Evolutionary conservation across 768 basidiomycete genomes (phyloP).

Genomic region (Tremella fuciformis): DNA sequence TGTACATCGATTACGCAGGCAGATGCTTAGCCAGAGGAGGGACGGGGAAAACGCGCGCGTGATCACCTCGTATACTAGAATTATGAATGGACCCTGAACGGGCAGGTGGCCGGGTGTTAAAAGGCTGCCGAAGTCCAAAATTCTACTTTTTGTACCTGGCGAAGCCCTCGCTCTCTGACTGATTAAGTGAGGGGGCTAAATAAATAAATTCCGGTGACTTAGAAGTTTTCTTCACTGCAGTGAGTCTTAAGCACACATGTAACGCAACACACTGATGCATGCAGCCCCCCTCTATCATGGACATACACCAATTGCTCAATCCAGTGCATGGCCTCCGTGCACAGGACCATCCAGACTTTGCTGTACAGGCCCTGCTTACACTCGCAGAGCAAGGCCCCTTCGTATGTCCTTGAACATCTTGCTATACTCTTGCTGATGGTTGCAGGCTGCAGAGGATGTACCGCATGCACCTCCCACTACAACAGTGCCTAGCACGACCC

Average conservation of each 20-base stretch:
- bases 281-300: background rate
- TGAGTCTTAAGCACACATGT: background rate
- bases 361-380: background rate
- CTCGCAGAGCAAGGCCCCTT: background rate
- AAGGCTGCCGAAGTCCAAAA: no score
- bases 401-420: background rate
- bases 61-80: no score
- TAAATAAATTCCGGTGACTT: background rate
- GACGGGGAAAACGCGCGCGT: no score
- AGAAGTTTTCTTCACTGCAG: background rate
- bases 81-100: no score
- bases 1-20: no score
- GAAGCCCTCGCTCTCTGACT: background rate
- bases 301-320: background rate
- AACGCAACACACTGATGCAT: background rate
- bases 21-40: no score
- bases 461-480: no score
- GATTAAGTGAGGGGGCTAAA: conserved; percentile 1
- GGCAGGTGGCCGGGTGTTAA: no score
- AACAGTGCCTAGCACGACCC: no score
- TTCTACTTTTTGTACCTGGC: background rate
- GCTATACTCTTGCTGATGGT: background rate
- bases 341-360: background rate
- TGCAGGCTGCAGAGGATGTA: background rate
- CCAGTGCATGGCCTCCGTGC: background rate